phyloP scores from a whole-genome alignment of 306 rosid species.

The Senna siamea region DNA sequence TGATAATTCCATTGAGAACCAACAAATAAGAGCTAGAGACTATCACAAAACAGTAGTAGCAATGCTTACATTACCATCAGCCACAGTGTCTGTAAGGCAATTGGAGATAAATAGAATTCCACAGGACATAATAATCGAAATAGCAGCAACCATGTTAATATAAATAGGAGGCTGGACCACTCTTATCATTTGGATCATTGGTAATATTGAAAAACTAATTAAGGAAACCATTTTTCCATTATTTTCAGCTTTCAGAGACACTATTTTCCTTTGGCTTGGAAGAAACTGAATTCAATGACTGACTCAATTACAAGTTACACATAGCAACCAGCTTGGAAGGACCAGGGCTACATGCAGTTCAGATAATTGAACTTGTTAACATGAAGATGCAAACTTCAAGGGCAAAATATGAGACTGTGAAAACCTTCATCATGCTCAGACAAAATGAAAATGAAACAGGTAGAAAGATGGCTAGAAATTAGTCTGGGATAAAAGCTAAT shows the following conservation, averaged over 20 bases:
- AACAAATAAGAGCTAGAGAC: not conserved
- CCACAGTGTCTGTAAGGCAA: too few relatives aligned
- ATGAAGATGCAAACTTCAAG: not conserved
- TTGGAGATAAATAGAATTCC: too few relatives aligned
- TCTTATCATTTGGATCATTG: too few relatives aligned
- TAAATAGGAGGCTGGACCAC: too few relatives aligned
- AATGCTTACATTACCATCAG: too few relatives aligned
- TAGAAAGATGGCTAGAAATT: not conserved
- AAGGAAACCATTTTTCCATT: too few relatives aligned
- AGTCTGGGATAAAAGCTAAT: not conserved
- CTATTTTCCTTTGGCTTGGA: too few relatives aligned
- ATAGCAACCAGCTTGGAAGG: not conserved
- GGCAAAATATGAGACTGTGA: not conserved
- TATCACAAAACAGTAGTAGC: not conserved
- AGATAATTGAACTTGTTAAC: not conserved
- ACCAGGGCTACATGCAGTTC: not conserved
- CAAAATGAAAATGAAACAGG: not conserved
- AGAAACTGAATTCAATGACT: not conserved
- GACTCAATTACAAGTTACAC: not conserved
- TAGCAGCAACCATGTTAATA: too few relatives aligned
- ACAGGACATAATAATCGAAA: too few relatives aligned
- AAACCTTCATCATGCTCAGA: not conserved
- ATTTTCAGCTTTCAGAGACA: too few relatives aligned
- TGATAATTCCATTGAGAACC: not conserved
- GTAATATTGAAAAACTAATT: too few relatives aligned